Conservation (phyloP, 345 rosid genomes). For the Eucalyptus marginata region DNA sequence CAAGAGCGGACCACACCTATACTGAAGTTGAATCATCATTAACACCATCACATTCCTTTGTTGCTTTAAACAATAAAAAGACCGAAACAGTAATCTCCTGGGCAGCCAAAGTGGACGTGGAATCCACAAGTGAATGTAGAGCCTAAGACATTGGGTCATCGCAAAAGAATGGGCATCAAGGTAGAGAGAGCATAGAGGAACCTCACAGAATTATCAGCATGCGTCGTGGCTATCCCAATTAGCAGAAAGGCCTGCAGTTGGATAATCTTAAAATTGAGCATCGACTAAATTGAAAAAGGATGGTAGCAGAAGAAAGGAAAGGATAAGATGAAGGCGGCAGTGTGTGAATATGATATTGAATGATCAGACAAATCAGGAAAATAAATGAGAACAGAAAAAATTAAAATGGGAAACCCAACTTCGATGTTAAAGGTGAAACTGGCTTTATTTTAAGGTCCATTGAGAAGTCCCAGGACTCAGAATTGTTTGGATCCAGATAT, state of each 20-base stretch:
- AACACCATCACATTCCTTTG: not conserved
- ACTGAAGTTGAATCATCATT: not conserved
- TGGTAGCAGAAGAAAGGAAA: not conserved
- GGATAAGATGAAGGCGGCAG: not conserved
- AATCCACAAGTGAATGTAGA: not conserved
- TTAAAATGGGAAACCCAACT: not conserved
- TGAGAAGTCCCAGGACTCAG: not conserved
- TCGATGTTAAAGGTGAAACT: not conserved
- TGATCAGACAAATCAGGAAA: not conserved
- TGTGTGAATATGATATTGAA: not conserved
- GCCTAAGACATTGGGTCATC: not conserved
- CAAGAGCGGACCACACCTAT: slow-evolving; percentile 2
- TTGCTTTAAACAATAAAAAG: not conserved
- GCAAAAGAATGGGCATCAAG: not conserved
- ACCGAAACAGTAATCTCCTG: not conserved
- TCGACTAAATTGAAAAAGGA: not conserved
- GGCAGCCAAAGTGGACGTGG: not conserved
- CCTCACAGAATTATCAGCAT: not conserved
- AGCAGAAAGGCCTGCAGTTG: not conserved
- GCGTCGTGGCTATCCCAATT: not conserved
- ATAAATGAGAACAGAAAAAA: not conserved
- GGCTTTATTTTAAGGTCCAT: not conserved
- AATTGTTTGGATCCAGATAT: not conserved
- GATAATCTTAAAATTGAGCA: not conserved
- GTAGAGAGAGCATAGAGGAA: not conserved